Evolutionary conservation across 1,139 yeast species (phyloP).

Genomic region (Protomyces gravidus): DNA sequence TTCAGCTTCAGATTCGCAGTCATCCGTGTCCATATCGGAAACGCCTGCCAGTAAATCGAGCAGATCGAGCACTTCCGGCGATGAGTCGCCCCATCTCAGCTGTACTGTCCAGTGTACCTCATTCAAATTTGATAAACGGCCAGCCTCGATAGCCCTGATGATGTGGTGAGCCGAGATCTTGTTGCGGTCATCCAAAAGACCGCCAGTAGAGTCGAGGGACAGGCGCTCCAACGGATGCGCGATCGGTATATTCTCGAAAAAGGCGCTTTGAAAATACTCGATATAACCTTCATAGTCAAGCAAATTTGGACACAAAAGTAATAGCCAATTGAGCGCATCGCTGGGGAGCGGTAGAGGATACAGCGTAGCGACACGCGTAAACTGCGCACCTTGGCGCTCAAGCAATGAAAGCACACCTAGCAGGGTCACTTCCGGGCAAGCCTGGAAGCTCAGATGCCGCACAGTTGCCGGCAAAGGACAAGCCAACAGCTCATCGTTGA

Average conservation of each 20-base stretch:
- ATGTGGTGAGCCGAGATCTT: constrained; percentile 68
- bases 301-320: constrained; percentile 71
- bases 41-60: not conserved
- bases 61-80: constrained; percentile 60
- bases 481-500: constrained; percentile 70
- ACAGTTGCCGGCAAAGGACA: constrained; percentile 70
- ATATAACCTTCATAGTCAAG: constrained; percentile 62
- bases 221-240: constrained; percentile 61
- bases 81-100: constrained; percentile 80
- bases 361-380: constrained; percentile 60
- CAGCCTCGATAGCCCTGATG: constrained; percentile 76
- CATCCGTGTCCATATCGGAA: not conserved
- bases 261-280: constrained; percentile 63
- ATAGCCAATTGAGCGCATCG: constrained; percentile 66
- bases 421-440: constrained; percentile 66
- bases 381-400: constrained; percentile 58
- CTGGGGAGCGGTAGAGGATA: constrained; percentile 85
- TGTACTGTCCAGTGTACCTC: constrained; percentile 65
- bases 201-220: constrained; percentile 78
- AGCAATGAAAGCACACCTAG: constrained; percentile 60
- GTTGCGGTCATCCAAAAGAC: constrained; percentile 58
- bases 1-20: too few relatives aligned
- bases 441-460: constrained; percentile 69
- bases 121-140: constrained; percentile 62
- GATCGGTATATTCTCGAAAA: constrained; percentile 39